These are phyloP conservation scores for Leptographium flavum DNA, from an alignment of 2,329 filamentous ascomycete genomes.

Conservation along the genomic window DNA sequence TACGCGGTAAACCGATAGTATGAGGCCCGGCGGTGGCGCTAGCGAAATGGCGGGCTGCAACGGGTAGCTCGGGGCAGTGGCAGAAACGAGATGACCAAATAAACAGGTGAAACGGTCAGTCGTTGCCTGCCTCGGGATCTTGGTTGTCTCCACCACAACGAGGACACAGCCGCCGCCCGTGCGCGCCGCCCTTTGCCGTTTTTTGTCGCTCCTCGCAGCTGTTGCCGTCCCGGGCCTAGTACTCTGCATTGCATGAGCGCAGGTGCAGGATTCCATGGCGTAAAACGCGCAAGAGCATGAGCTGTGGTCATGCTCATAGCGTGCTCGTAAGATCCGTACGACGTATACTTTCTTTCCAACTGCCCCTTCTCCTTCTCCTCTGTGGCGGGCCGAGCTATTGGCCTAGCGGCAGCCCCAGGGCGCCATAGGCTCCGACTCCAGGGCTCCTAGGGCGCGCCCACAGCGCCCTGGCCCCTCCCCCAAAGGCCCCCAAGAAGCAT, in stretches of 20 bases:
- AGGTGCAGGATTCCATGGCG: too few relatives aligned
- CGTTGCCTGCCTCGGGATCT: background rate
- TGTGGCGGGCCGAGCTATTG: background rate
- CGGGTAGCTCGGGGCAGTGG: background rate
- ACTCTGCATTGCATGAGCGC: too few relatives aligned
- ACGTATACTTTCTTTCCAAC: too few relatives aligned
- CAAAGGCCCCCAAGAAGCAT: too few relatives aligned
- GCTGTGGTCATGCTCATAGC: background rate
- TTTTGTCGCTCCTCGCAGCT: too few relatives aligned
- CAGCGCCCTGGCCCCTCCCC: too few relatives aligned
- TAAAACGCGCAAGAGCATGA: too few relatives aligned
- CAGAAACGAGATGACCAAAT: background rate
- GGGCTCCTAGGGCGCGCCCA: too few relatives aligned
- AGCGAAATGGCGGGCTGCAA: background rate
- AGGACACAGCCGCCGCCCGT: too few relatives aligned
- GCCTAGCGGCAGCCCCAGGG: background rate
- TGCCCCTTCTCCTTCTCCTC: too few relatives aligned
- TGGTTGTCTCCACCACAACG: background rate
- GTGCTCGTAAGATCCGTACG: background rate
- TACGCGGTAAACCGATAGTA: background rate
- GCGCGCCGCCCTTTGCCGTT: too few relatives aligned
- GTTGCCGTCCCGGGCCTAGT: background rate
- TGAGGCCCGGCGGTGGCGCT: background rate
- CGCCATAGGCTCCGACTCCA: background rate
- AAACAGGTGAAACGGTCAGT: background rate